Evolutionary conservation across 345 rosid genomes (phyloP), one percentile per base, ranked within the genome.

Genomic region (thale cress (Arabidopsis thaliana)): DNA sequence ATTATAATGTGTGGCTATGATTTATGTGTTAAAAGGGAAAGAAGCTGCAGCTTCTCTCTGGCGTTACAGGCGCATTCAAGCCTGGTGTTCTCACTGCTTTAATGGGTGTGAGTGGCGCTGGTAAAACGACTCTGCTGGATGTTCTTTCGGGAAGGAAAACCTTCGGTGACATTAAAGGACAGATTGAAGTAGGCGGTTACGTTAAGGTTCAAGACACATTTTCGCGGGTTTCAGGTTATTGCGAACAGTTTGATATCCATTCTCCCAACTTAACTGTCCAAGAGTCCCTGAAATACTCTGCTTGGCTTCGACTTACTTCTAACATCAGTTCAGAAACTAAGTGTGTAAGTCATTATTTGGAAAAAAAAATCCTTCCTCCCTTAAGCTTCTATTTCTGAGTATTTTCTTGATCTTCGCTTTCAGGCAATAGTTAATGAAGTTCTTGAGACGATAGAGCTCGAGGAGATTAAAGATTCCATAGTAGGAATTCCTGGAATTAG

Each of bases 61-160:
- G 77, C 37, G 77, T 86, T 38, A 80, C 87, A 8, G 84, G 95
- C 0, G 79, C 90, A 66, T 89, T 89, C 67, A 74, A 86, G 79
- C 90, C 91, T 0, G 89, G 95, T 45, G 78, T 87, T 48, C 85
- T 89, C 6, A 87, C 88, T 12, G 91, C 91, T 16, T 30, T 89
- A 45, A 89, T 89, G 91, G 90, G 91, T 3, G 88, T 81, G 12
- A 87, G 87, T 74, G 95, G 95, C 5, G 90, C 95, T 14, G 90
- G 95, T n/a, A 89, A 87, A 70, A 89, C 88, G 37, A 89, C 95
- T 11, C 74, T 89, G 5, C 70, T 89, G 69, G 94, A 89, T 82
- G 90, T 89, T 72, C 87, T 89, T n/a, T 84, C 88, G 0, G 90
- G 94, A 36, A 81, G 91, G 46, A 89, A 89, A 74, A 85, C 85